These are phyloP conservation scores for Linum trigynum DNA, from an alignment of 345 rosid species.

Conservation along the genomic window DNA sequence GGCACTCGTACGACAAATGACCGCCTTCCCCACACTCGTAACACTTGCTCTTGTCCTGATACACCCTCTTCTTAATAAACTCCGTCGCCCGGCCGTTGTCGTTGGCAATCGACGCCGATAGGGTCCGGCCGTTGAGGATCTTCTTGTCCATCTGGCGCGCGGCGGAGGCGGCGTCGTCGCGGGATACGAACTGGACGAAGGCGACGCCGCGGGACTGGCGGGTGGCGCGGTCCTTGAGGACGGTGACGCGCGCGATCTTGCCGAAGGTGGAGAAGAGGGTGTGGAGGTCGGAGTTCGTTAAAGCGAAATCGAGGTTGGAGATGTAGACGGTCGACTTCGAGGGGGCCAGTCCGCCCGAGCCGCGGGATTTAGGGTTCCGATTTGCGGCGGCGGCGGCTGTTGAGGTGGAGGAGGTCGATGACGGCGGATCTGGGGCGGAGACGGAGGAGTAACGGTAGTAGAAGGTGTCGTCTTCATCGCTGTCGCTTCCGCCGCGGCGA, in stretches of 20 bases:
- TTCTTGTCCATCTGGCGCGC: conserved; percentile 57
- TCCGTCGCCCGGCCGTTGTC: conserved; percentile 81
- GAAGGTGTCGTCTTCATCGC: conserved; percentile 71
- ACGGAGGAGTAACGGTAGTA: conserved; percentile 63
- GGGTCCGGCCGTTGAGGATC: conserved; percentile 67
- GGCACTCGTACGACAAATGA: conserved; percentile 94
- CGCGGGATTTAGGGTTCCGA: conserved; percentile 22
- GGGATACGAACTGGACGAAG: conserved; percentile 68
- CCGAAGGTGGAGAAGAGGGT: conserved; percentile 93
- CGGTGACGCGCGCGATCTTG: conserved; percentile 64
- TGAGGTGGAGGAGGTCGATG: conserved; percentile 15
- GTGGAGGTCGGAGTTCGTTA: conserved; percentile 88
- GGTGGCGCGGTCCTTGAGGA: conserved; percentile 64
- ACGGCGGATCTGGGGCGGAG: conserved; percentile 15
- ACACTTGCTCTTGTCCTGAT: conserved; percentile 73
- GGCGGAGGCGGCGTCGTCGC: conserved; percentile 59
- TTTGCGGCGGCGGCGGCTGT: not conserved
- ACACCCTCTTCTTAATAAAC: conserved; percentile 75
- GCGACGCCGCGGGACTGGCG: conserved; percentile 79
- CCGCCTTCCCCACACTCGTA: conserved; percentile 87
- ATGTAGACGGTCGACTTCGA: conserved; percentile 84
- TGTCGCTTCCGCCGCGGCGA: conserved; percentile 30
- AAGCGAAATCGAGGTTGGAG: conserved; percentile 74
- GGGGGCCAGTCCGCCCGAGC: conserved; percentile 77
- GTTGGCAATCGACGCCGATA: conserved; percentile 60